Base-by-base conservation (phyloP, 352 stramenopile species). In the Phytophthora nicotianae region DNA sequence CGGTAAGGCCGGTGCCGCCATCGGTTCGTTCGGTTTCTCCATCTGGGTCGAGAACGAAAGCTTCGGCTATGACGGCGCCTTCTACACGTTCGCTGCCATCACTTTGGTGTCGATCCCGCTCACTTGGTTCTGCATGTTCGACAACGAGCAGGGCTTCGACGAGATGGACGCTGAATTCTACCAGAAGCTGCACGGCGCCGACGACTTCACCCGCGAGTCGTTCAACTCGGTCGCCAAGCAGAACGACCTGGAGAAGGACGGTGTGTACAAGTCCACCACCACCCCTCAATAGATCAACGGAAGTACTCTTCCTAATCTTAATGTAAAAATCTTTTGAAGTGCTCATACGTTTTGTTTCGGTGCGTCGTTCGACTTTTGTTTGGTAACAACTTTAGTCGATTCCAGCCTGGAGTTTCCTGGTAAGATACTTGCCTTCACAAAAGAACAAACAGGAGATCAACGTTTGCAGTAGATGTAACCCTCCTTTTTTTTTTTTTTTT, bases 61-160 rank as follows among this genome's bases (percentile, higher is more conserved):
- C 24, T 69, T 59, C 48, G 61, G 61, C 14, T 69, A 69, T 11
- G 53, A 53, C 13, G 61, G 61, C 1, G 61, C 61, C 5, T 69
- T 69, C 53, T 69, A 69, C 61, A 69, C 61, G 5, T 69, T 69
- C 47, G 40, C 21, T 2, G 91, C 82, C n/a, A 91, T 91, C 8
- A 80, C 88, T 0, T 70, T 75, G 35, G 90, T 69, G 23, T 68
- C 61, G 52, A 65, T 65, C 13, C 54, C 54, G 7, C 17, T 65
- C 5, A 88, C 79, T 14, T 85, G 57, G 43, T 85, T 84, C 57
- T 88, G 65, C 65, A 63, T 84, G 65, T 83, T 86, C 40, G 75
- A 86, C 67, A 86, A 83, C 53, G 29, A 35, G 29, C 29, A 35
- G 29, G 29, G 29, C 29, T 35, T 35, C 29, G 29, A 35, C 29